Evolutionary conservation across 306 rosid species (phyloP).

Genomic region (Quercus mongolica): DNA sequence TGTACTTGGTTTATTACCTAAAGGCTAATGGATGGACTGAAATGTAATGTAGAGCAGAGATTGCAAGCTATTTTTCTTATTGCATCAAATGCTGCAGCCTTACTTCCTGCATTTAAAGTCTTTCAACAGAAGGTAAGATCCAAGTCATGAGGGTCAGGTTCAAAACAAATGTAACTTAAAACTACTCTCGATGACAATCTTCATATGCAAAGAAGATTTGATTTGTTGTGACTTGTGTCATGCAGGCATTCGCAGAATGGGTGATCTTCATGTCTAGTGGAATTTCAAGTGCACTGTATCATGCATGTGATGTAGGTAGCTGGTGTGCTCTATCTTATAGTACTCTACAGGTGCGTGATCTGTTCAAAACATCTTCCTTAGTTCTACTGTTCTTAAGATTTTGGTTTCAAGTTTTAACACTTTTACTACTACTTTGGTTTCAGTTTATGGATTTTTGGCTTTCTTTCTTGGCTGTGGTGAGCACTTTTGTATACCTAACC

Average conservation of each 20-base stretch:
- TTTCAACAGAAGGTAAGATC: too few species aligned
- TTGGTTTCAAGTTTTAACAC: not conserved
- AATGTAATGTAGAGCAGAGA: too few species aligned
- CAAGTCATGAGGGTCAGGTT: too few species aligned
- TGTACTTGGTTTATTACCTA: too few species aligned
- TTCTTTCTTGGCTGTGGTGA: slow-evolving; percentile 8
- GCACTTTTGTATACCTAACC: slow-evolving; percentile 14
- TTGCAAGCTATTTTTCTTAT: too few species aligned
- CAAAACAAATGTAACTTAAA: too few species aligned
- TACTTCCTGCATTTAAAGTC: too few species aligned
- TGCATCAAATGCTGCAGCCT: too few species aligned
- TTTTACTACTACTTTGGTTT: not conserved
- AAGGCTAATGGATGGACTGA: too few species aligned
- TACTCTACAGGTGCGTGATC: not conserved
- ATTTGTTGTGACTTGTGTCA: too few species aligned
- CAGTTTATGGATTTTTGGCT: slow-evolving; percentile 23
- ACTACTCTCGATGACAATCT: too few species aligned
- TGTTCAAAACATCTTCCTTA: not conserved
- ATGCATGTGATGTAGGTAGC: not conserved
- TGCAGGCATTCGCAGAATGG: slow-evolving; percentile 16
- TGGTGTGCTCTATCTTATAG: not conserved
- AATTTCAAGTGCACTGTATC: slow-evolving; percentile 13
- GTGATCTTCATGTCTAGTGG: slow-evolving; percentile 19
- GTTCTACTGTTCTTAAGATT: not conserved
- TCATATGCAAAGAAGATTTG: too few species aligned